Evolutionary conservation across 2,329 filamentous ascomycete genomes (phyloP).

Genomic region (Neophaeococcomyces mojaviensis): DNA sequence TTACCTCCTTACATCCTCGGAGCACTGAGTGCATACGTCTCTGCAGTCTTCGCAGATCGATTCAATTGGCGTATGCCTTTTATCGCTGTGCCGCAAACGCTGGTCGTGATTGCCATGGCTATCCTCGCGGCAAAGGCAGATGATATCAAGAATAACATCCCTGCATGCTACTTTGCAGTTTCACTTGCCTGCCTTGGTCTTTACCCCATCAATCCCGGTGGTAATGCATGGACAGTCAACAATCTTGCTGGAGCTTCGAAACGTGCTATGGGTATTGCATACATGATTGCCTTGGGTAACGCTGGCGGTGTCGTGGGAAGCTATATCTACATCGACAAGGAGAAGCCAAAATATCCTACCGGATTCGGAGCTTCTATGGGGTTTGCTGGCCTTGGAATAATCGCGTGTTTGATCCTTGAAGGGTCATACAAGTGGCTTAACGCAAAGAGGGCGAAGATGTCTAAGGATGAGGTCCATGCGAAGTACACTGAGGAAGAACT

Average conservation of each 20-base stretch:
- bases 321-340: conserved; percentile 28
- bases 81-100: conserved; percentile 30
- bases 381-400: conserved; percentile 23
- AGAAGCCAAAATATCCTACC: conserved; percentile 29
- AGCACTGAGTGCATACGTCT: conserved; percentile 24
- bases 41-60: conserved; percentile 32
- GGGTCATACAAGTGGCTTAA: conserved; percentile 18
- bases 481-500: conserved; percentile 30
- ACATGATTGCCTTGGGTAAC: conserved; percentile 36
- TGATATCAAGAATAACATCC: conserved; percentile 34
- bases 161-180: conserved; percentile 38
- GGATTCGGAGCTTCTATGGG: conserved; percentile 29
- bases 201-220: conserved; percentile 37
- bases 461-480: conserved; percentile 29
- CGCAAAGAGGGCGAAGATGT: conserved; percentile 27
- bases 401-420: conserved; percentile 20
- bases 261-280: conserved; percentile 37
- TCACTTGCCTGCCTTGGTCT: conserved; percentile 38
- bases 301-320: conserved; percentile 30
- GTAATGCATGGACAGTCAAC: conserved; percentile 36
- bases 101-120: conserved; percentile 30
- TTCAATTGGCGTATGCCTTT: conserved; percentile 35
- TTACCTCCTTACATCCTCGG: conserved; percentile 33
- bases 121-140: conserved; percentile 33
- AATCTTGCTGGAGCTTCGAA: conserved; percentile 34